Conservation (phyloP, 306 rosid genomes). For the Sindora glabra region DNA sequence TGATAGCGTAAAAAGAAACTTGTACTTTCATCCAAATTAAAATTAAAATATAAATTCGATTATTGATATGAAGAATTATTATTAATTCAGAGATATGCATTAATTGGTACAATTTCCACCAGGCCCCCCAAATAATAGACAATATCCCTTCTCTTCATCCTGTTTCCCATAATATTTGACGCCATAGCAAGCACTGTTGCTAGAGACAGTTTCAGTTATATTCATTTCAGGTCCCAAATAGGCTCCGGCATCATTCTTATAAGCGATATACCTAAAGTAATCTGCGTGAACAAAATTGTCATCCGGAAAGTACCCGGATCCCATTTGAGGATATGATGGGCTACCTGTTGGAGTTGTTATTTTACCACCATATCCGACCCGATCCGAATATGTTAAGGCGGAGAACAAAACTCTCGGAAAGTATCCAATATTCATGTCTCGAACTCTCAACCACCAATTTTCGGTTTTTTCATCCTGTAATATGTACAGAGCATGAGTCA, state of each 20-base stretch:
- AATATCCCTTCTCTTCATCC: neutral
- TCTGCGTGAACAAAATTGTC: neutral
- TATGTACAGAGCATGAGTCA: too few relatives aligned
- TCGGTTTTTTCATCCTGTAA: neutral
- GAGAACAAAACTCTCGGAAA: neutral
- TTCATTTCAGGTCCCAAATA: neutral
- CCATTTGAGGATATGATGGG: conserved; percentile 2
- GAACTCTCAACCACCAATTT: neutral
- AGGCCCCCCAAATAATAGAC: neutral
- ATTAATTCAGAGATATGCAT: neutral
- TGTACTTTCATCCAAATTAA: too few relatives aligned
- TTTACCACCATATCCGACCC: conserved; percentile 11
- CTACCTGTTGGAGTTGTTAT: neutral
- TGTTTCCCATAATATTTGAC: neutral
- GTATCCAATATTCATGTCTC: neutral
- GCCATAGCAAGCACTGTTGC: neutral
- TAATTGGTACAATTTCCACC: neutral
- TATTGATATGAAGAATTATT: too few relatives aligned
- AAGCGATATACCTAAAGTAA: neutral
- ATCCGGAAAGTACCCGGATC: neutral
- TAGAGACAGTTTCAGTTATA: fast-evolving
- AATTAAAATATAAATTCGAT: too few relatives aligned
- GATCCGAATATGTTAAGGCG: neutral
- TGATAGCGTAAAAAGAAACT: too few relatives aligned
- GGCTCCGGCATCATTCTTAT: neutral